Evolutionary conservation across 2,329 filamentous ascomycete genomes (phyloP).

Genomic region (Colletotrichum tabaci): DNA sequence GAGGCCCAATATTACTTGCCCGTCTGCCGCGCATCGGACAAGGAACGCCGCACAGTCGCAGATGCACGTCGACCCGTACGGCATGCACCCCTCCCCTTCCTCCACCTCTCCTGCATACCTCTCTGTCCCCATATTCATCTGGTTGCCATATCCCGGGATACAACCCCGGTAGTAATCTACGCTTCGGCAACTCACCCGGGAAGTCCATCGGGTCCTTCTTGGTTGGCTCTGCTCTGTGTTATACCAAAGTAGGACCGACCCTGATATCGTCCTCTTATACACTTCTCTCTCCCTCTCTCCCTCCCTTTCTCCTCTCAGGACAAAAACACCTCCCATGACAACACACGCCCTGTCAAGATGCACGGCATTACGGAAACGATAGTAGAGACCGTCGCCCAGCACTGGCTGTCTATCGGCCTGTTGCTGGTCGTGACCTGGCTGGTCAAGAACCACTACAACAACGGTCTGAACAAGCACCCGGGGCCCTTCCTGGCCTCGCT

Average conservation of each 20-base stretch:
- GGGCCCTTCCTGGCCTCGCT: conserved; percentile 78
- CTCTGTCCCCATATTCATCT: conserved; percentile 27
- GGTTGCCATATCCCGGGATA: conserved; percentile 30
- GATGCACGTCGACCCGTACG: conserved; percentile 37
- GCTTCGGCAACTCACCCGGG: conserved; percentile 35
- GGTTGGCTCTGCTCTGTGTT: neutral
- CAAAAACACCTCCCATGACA: neutral
- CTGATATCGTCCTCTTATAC: no score
- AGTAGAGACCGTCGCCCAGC: conserved; percentile 53
- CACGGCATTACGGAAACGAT: conserved; percentile 53
- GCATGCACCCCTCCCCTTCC: conserved; percentile 21
- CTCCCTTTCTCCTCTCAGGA: neutral
- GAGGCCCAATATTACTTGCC: conserved; percentile 17
- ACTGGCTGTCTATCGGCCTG: conserved; percentile 60
- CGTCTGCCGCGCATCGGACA: conserved; percentile 9
- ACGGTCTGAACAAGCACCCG: conserved; percentile 79
- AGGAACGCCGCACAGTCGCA: conserved; percentile 27
- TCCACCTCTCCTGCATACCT: conserved; percentile 1
- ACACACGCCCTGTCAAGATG: conserved; percentile 31
- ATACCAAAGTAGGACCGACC: neutral
- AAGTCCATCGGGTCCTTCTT: conserved; percentile 18
- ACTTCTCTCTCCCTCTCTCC: no score
- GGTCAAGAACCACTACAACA: conserved; percentile 64
- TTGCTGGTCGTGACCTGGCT: conserved; percentile 58
- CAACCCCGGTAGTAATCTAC: conserved; percentile 30